A percentile compares a stretch with the other conserved stretches of the same genome.
Conservation (phyloP, 2,329 filamentous ascomycete genomes). For the Fusarium ambrosium region DNA sequence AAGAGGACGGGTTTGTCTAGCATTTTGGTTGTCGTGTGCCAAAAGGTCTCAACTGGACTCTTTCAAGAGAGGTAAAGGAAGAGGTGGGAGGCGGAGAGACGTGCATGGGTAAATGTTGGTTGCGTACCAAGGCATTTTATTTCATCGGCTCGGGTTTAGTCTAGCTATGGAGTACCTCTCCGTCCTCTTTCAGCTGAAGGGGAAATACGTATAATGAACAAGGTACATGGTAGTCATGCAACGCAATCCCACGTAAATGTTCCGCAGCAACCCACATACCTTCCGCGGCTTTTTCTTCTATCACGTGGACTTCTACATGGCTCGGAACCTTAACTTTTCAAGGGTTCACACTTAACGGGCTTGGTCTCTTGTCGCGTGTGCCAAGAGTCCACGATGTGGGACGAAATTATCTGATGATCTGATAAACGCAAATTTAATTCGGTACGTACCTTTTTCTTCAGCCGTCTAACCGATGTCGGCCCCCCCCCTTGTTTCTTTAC, state of each 20-base stretch:
- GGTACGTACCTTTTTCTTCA: background rate
- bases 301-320: background rate
- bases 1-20: conserved; percentile 50
- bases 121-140: background rate
- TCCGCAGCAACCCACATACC: background rate
- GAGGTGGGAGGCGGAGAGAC: background rate
- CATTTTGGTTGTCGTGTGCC: conserved; percentile 31
- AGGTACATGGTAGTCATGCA: background rate
- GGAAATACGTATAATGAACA: background rate
- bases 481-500: background rate
- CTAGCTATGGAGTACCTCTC: background rate
- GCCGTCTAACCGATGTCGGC: conserved; percentile 22
- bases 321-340: background rate
- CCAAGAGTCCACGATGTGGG: conserved; percentile 21
- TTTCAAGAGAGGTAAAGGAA: background rate
- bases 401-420: conserved; percentile 53
- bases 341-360: background rate
- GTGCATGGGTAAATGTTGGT: background rate
- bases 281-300: conserved; percentile 2
- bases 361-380: background rate
- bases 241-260: background rate
- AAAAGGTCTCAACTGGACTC: background rate
- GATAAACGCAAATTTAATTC: conserved; percentile 46
- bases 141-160: background rate
- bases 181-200: conserved; percentile 8